Conservation (phyloP, 768 basidiomycete genomes). For the Cystofilobasidium macerans region DNA sequence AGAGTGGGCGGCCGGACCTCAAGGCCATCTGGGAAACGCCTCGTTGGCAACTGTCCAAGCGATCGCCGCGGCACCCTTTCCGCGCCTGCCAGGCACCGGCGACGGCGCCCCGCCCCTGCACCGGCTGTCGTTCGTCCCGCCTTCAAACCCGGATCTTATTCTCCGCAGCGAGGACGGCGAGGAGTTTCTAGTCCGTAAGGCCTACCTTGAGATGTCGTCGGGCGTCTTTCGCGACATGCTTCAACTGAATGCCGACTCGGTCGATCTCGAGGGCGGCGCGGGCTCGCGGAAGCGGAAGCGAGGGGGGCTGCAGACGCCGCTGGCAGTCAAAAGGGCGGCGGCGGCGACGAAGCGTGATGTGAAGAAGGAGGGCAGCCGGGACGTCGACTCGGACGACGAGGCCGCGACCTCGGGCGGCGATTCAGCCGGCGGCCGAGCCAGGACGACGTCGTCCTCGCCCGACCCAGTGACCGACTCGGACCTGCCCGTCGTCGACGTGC, state of each 20-base stretch:
- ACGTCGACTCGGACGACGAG: constrained; percentile 3
- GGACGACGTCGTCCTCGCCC: background rate
- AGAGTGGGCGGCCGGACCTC: background rate
- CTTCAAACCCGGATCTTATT: background rate
- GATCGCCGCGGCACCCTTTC: too few relatives aligned
- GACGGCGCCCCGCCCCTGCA: background rate
- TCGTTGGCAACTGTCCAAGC: background rate
- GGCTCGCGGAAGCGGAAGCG: background rate
- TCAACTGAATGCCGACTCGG: background rate
- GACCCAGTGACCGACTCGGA: background rate
- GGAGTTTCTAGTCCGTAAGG: constrained; percentile 1
- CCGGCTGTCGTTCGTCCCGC: background rate
- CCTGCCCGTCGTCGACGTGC: background rate
- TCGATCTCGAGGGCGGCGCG: background rate
- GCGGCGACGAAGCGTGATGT: background rate
- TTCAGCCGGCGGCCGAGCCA: background rate
- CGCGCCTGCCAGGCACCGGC: too few relatives aligned
- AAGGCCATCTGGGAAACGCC: too few relatives aligned
- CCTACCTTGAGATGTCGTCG: background rate
- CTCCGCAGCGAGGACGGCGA: background rate
- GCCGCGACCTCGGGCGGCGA: background rate
- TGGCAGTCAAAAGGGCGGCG: background rate
- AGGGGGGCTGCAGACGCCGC: background rate
- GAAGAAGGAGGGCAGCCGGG: background rate
- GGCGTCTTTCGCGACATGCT: background rate